Percentiles rank a stretch among this genome's conserved stretches.
Evolutionary conservation across 2,329 filamentous ascomycete species (phyloP).

Genomic region (Stachybotrys chlorohalonatus): DNA sequence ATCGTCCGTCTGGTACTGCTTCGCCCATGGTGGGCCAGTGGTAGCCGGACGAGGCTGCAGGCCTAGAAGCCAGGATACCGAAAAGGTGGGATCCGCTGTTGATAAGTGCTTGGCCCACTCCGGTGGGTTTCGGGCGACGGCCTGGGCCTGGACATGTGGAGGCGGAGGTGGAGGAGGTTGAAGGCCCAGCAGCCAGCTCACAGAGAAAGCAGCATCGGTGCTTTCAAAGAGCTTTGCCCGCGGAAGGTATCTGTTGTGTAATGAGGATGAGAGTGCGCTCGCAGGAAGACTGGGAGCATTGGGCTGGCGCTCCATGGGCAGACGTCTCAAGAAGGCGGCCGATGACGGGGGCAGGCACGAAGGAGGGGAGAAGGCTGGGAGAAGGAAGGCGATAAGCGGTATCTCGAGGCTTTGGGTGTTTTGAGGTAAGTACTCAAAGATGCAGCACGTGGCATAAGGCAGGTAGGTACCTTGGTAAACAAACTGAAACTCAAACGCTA

Average conservation of each 20-base stretch:
- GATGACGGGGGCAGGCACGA: too few relatives aligned
- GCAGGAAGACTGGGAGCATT: not conserved
- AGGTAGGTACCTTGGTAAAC: too few relatives aligned
- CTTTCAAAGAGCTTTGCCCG: constrained; percentile 16
- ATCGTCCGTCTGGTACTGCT: constrained; percentile 14
- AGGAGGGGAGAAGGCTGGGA: too few relatives aligned
- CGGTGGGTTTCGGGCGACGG: not conserved
- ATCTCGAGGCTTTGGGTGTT: too few relatives aligned
- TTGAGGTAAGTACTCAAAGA: too few relatives aligned
- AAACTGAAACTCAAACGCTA: too few relatives aligned
- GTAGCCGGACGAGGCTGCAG: constrained; percentile 10
- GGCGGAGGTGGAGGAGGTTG: not conserved
- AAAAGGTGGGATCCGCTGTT: constrained; percentile 16
- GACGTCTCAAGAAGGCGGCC: too few relatives aligned
- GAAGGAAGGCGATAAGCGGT: too few relatives aligned
- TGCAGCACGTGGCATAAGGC: too few relatives aligned
- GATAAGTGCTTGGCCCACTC: constrained; percentile 5
- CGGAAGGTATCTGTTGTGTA: not conserved
- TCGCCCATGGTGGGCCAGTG: constrained; percentile 14
- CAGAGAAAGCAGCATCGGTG: constrained; percentile 15
- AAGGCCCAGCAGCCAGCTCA: constrained; percentile 18
- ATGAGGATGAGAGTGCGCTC: not conserved
- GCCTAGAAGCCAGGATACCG: constrained; percentile 17
- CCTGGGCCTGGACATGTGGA: not conserved
- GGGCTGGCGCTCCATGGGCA: not conserved